These are phyloP conservation scores for Sordariomycetes sp. DNA, from an alignment of 2,329 filamentous ascomycete species.

Conservation along the genomic window DNA sequence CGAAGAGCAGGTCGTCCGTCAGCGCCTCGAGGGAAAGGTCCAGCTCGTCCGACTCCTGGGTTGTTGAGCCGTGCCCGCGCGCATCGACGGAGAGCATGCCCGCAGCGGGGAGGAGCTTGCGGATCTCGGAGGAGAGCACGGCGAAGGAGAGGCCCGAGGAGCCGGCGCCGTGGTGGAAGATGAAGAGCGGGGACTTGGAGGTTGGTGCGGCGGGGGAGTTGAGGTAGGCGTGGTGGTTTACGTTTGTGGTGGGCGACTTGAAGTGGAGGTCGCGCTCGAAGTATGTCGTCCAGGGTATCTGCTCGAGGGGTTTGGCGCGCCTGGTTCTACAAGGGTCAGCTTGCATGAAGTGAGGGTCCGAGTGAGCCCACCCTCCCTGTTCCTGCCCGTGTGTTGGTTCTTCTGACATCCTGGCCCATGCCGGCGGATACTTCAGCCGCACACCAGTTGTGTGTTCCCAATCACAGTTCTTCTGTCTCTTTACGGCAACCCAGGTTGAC, in stretches of 20 bases:
- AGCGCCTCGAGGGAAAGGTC: slow-evolving; percentile 66
- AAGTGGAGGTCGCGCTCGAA: slow-evolving; percentile 82
- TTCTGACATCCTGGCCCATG: no score
- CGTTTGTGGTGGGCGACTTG: slow-evolving; percentile 28
- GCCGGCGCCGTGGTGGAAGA: slow-evolving; percentile 89
- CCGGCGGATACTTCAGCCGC: no score
- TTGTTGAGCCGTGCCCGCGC: slow-evolving; percentile 69
- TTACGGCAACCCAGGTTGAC: no score
- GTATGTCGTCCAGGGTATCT: slow-evolving; percentile 76
- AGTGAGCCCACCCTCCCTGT: no score
- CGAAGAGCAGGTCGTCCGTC: slow-evolving; percentile 55
- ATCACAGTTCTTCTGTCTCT: no score
- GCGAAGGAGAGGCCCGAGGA: slow-evolving; percentile 91
- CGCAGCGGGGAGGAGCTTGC: slow-evolving; percentile 61
- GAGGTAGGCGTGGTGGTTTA: slow-evolving; percentile 75
- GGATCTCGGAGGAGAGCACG: slow-evolving; percentile 62
- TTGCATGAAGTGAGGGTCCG: background rate
- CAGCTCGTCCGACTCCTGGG: slow-evolving; percentile 18
- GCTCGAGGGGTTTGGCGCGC: slow-evolving; percentile 41
- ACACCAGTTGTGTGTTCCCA: no score
- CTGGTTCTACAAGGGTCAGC: slow-evolving; percentile 22
- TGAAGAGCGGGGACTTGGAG: slow-evolving; percentile 66
- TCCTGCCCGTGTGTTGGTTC: no score
- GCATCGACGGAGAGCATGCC: slow-evolving; percentile 81
- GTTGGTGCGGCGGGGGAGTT: slow-evolving; percentile 51